Evolutionary conservation across 2,329 filamentous ascomycete genomes (phyloP), one percentile per base, ranked within the genome.

Genomic region (Pseudohalonectria lignicola): DNA sequence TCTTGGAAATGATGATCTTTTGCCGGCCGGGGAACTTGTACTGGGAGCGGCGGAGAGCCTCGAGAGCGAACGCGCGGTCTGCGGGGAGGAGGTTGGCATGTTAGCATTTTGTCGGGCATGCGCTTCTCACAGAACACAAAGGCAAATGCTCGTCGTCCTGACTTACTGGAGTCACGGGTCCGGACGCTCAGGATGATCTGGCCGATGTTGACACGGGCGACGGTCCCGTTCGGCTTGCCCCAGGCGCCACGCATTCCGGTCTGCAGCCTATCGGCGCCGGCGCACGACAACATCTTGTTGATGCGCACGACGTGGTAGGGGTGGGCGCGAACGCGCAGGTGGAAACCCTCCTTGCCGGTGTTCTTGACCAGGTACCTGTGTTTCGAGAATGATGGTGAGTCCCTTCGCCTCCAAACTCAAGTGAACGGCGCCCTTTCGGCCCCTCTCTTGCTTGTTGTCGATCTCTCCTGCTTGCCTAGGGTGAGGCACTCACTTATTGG

Each of bases 271-370:
- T 98, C 92, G 82, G 92, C 92, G 79, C 92, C 92, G 62, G 92
- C 92, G 71, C 92, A 98, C 64, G 92, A 96, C 86, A 98, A 90
- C 92, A 98, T 98, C 85, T 98, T 98, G 87, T 98, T 98, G 88
- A 98, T 98, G 73, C 92, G 92, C 78, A 98, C 84, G 72, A 98
- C 92, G 79, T 98, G 92, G 86, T 86, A 98, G 53, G 92, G 92
- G 79, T 98, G 92, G 62, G 87, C 88, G 64, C 92, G 79, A 62
- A 83, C 74, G 56, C 79, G 78, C 53, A 83, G 69, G 64, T 83
- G 79, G 76, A 83, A 83, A 61, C 68, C 66, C 60, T 83, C 79
- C 74, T 83, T 83, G 65, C 79, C 79, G 55, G 69, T 66, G 56
- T 68, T 65, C 75, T 82, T 82, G 67, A 80, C 76, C 50, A 83